phyloP scores from a whole-genome alignment of 2,329 filamentous ascomycete genomes.

The Whalleya microplaca region DNA sequence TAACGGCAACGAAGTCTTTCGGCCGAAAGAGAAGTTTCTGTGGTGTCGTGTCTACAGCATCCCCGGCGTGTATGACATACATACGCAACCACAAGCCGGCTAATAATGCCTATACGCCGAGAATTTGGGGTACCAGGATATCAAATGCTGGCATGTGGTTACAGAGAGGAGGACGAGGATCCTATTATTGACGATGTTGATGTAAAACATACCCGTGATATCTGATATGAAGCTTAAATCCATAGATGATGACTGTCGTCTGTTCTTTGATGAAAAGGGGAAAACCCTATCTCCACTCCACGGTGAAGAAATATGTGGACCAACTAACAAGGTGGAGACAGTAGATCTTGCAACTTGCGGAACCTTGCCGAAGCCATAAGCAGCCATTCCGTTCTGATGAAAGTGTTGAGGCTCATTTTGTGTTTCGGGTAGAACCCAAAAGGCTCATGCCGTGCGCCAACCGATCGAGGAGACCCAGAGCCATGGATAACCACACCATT shows the following conservation, averaged over 20 bases:
- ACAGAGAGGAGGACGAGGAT: no score
- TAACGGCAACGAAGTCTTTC: neutral
- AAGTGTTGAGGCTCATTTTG: slow-evolving; percentile 30
- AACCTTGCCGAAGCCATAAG: slow-evolving; percentile 37
- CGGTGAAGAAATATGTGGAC: slow-evolving; percentile 9
- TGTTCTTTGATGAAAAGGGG: neutral
- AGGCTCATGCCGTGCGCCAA: slow-evolving; percentile 34
- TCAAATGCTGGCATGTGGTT: no score
- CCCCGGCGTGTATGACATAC: no score
- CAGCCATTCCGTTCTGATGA: slow-evolving; percentile 34
- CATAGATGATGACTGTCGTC: no score
- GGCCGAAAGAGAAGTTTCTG: no score
- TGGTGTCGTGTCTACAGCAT: neutral
- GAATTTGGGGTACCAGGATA: no score
- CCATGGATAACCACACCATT: slow-evolving; percentile 29
- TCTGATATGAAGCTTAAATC: no score
- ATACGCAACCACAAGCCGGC: no score
- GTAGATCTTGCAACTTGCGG: slow-evolving; percentile 25
- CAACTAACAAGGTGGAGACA: slow-evolving; percentile 28
- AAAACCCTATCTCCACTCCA: slow-evolving; percentile 9
- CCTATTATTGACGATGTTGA: no score
- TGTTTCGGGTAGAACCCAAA: slow-evolving; percentile 22
- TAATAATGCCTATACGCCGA: no score
- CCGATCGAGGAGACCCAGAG: slow-evolving; percentile 28
- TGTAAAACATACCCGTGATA: no score